Base-by-base conservation (phyloP, 148 eudicot genomes). In the Fagopyrum homotropicum region DNA sequence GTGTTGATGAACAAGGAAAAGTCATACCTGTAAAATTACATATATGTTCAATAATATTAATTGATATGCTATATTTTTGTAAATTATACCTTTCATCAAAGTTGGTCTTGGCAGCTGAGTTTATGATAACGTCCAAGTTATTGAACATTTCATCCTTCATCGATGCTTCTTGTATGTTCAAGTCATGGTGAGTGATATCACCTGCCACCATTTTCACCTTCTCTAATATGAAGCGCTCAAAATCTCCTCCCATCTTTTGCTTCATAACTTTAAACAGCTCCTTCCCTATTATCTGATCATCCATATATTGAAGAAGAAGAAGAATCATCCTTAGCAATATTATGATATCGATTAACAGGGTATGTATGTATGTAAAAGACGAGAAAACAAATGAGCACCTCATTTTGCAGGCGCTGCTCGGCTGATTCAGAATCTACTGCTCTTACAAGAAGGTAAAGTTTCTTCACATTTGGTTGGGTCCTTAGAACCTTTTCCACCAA, bases 401-500 rank as follows among this genome's bases (percentile, higher is more conserved):
- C 93, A 76, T 77, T 82, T 61, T 91, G 82, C 79, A 91, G 80
- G 44, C 97, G 87, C 70, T 83, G 82, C 26, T 80, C 60, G 72
- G 97, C 97, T 45, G 89, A 74, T 35, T 81, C 76, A 40, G 73
- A 12, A 75, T 88, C 91, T 49, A 82, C 71, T 69, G 97, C 97
- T 77, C 97, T 87, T 12, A 91, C n/a, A 0, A 91, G 81, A 74
- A 91, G 91, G 85, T 87, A 89, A 4, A 91, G 82, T 51, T 86
- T 91, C 86, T 86, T 87, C 81, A 91, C 90, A 77, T 89, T 89
- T 75, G 97, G 93, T 82, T 91, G 97, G 72, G 83, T 85, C 74
- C 97, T 89, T 40, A 91, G 77, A 69, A 91, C 76, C 82, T 91
- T 91, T 85, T 91, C 97, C 7, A 85, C 82, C 70, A 91, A 83